Evolutionary conservation across 2,329 filamentous ascomycete genomes (phyloP).

Genomic region (Blastomyces parvus): DNA sequence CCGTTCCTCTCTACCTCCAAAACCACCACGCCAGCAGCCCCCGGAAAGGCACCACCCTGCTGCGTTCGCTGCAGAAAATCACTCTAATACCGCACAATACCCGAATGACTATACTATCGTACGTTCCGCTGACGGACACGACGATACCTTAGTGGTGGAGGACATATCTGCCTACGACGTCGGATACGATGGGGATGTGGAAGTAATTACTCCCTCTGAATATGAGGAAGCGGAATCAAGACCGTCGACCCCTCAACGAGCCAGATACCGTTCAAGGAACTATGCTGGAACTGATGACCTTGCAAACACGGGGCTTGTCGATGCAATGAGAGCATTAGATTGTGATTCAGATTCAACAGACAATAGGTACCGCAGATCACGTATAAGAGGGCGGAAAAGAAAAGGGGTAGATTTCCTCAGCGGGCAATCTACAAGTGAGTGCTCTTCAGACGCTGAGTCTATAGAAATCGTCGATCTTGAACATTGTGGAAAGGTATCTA

Average conservation of each 20-base stretch:
- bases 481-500: conserved; percentile 13
- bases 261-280: background rate
- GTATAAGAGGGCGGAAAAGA: conserved; percentile 27
- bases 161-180: conserved; percentile 23
- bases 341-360: conserved; percentile 23
- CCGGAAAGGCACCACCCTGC: background rate
- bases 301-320: conserved; percentile 28
- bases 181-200: conserved; percentile 24
- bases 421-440: conserved; percentile 12
- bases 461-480: conserved; percentile 13
- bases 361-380: conserved; percentile 1
- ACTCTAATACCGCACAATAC: background rate
- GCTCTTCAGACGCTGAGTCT: conserved; percentile 6
- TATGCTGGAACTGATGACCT: conserved; percentile 18
- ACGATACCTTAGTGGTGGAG: conserved; percentile 20
- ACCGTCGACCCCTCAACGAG: background rate
- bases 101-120: background rate
- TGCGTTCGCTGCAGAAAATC: background rate
- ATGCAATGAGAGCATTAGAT: conserved; percentile 26
- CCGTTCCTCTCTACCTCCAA: background rate
- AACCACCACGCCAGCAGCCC: too few relatives aligned
- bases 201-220: conserved; percentile 31
- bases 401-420: conserved; percentile 22
- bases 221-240: conserved; percentile 24
- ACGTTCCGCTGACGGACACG: background rate